These are phyloP conservation scores for Aspergillus pseudoterreus DNA, from an alignment of 2,329 filamentous ascomycete species.

Conservation along the genomic window DNA sequence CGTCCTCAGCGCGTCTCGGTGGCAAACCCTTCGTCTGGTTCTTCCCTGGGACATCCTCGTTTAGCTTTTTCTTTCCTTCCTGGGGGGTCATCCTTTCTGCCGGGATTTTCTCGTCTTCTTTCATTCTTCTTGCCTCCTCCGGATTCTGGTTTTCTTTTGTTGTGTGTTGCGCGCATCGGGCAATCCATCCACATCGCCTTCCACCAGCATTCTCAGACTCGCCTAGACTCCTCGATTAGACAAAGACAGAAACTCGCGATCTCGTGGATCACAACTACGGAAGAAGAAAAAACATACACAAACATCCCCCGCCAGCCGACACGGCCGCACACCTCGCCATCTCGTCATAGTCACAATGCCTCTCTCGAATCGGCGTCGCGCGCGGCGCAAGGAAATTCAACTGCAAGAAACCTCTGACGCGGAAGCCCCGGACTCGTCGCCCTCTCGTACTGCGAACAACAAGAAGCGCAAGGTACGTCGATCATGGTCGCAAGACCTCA, in stretches of 20 bases:
- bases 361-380: constrained; percentile 42
- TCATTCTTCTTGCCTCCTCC: constrained; percentile 1
- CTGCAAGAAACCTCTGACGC: constrained; percentile 44
- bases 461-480: constrained; percentile 48
- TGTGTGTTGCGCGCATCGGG: neutral
- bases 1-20: constrained; percentile 21
- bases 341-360: constrained; percentile 30
- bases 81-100: constrained; percentile 13
- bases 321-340: neutral
- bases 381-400: constrained; percentile 44
- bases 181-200: too few relatives aligned
- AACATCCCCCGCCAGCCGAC: too few relatives aligned
- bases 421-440: constrained; percentile 47
- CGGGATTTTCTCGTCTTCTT: constrained; percentile 4
- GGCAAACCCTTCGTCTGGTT: constrained; percentile 32
- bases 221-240: too few relatives aligned
- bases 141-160: constrained; percentile 1
- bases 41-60: constrained; percentile 20
- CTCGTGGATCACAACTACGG: too few relatives aligned
- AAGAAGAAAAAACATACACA: too few relatives aligned
- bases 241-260: too few relatives aligned
- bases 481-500: neutral
- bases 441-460: constrained; percentile 43
- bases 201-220: too few relatives aligned
- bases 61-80: constrained; percentile 9